phyloP scores from a whole-genome alignment of 805 yeast genomes.

The Wickerhamomyces queroliae region DNA sequence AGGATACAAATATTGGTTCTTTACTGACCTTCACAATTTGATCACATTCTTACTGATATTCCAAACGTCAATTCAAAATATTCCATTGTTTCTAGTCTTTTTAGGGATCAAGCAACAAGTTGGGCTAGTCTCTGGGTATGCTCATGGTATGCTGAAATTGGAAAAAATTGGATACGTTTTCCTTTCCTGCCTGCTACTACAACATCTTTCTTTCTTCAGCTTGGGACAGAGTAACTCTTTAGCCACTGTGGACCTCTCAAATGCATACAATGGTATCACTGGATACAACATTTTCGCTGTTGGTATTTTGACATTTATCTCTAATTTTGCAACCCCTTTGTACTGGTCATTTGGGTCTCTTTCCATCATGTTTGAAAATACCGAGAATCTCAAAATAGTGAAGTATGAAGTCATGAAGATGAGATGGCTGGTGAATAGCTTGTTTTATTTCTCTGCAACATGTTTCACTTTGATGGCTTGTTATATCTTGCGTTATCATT shows the following conservation, averaged over 20 bases:
- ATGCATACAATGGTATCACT: constrained; percentile 85
- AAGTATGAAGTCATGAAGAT: constrained; percentile 32
- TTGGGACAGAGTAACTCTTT: constrained; percentile 89
- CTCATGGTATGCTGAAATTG: background rate
- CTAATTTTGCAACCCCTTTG: constrained; percentile 84
- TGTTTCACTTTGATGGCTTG: constrained; percentile 64
- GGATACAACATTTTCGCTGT: constrained; percentile 66
- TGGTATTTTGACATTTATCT: constrained; percentile 69
- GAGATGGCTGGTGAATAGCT: constrained; percentile 10
- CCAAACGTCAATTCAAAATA: constrained; percentile 41
- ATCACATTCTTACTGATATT: constrained; percentile 38
- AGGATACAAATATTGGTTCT: constrained; percentile 12
- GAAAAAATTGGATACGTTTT: constrained; percentile 8
- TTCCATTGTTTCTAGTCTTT: constrained; percentile 43
- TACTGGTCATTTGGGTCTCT: constrained; percentile 63
- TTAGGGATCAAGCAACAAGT: constrained; percentile 18
- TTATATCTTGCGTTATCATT: constrained; percentile 67
- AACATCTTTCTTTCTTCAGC: constrained; percentile 76
- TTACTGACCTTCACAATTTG: constrained; percentile 33
- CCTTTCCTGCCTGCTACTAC: constrained; percentile 40
- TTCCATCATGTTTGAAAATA: constrained; percentile 31
- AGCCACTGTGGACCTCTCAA: constrained; percentile 84
- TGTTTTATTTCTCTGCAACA: constrained; percentile 58
- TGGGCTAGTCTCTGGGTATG: constrained; percentile 4
- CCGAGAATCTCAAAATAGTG: constrained; percentile 10